Base-by-base conservation (phyloP, 192 early-diverging fungal genomes). In the Geosiphon pyriformis region DNA sequence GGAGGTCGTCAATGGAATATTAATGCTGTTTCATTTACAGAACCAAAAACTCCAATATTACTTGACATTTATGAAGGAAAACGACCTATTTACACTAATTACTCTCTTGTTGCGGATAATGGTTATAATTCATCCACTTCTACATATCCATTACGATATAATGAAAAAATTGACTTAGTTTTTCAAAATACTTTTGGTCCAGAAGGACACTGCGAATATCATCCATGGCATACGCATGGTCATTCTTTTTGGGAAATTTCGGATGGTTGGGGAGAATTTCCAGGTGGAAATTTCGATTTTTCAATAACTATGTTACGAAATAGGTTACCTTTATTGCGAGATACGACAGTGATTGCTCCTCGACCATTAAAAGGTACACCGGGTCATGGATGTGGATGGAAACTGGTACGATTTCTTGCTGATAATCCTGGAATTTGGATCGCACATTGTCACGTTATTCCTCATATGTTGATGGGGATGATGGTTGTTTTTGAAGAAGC, bases 391-490 rank as follows among this genome's bases (percentile, higher is more conserved):
- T 46, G 42, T 46, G 42, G 42, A 46, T 46, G 42, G 42, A 46
- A 17, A 46, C 17, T 46, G 42, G 42, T 46, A 10, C 6, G 42
- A 46, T 46, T 46, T 46, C 7, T 46, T 10, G 42, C 42, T 46
- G 73, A 74, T 58, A 74, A 74, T 67, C 61, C 73, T 35, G 69
- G 73, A 15, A 18, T 67, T 22, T 74, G 73, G 73, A 54, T 64
- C 10, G 56, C 71, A 10, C 73, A 74, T 48, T 74, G 69, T 62
- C 73, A 74, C 20, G 67, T 63, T 25, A 71, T 69, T 12, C 63
- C 69, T n/a, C 73, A 74, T 50, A 74, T 74, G 73, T 30, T 74
- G 48, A 74, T 74, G 68, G 73, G 73, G 0, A 74, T 70, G 73
- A 49, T 46, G 52, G 52, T 20, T 54, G 17, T 54, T 6, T 26